Conservation (phyloP, 2,329 filamentous ascomycete species). For the Calonectria crousiana region DNA sequence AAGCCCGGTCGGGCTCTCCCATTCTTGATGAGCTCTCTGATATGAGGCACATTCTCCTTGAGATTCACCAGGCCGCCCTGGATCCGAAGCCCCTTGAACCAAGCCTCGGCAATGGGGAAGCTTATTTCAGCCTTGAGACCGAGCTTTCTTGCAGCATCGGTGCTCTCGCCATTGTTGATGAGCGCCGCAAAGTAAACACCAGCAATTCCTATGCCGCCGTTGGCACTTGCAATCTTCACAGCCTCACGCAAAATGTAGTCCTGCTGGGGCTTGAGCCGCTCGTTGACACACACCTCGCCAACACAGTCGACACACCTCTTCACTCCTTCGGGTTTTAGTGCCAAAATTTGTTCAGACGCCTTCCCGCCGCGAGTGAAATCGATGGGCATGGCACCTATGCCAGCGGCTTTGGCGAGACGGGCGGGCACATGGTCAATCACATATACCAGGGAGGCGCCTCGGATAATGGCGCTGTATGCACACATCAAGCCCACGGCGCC, state of each 20-base stretch:
- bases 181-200: slow-evolving; percentile 19
- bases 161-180: neutral
- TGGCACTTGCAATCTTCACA: slow-evolving; percentile 2
- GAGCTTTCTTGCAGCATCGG: neutral
- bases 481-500: slow-evolving; percentile 26
- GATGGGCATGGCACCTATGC: slow-evolving; percentile 30
- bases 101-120: slow-evolving; percentile 1
- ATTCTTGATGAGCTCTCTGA: slow-evolving; percentile 2
- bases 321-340: slow-evolving; percentile 14
- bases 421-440: slow-evolving; percentile 26
- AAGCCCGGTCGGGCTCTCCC: neutral
- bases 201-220: slow-evolving; percentile 20
- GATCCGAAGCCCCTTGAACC: slow-evolving; percentile 1
- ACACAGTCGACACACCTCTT: slow-evolving; percentile 23
- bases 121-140: neutral
- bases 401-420: slow-evolving; percentile 20
- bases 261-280: slow-evolving; percentile 18
- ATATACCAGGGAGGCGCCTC: slow-evolving; percentile 29
- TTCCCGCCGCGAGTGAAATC: slow-evolving; percentile 23
- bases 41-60: neutral
- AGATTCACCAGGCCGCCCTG: neutral
- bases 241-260: slow-evolving; percentile 19
- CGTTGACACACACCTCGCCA: slow-evolving; percentile 21
- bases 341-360: slow-evolving; percentile 32
- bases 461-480: slow-evolving; percentile 30